Percentiles rank a stretch among this genome's conserved stretches.
Evolutionary conservation across 352 stramenopile genomes (phyloP).

Genomic region (Globisporangium orthogonon): DNA sequence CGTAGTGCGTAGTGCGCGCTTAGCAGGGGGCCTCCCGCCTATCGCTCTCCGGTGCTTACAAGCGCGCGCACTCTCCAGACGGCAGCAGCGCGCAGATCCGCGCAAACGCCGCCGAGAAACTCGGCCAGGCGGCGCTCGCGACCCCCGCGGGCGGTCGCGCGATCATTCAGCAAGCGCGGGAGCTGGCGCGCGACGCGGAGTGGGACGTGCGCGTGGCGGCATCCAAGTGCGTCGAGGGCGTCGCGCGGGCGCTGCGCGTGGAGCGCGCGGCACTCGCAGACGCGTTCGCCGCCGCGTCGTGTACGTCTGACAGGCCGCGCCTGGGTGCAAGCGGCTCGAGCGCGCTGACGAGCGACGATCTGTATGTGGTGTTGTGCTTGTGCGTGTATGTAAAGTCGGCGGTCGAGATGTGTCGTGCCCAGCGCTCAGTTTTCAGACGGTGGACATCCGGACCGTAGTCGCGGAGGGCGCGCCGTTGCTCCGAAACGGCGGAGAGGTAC

Average conservation of each 20-base stretch:
- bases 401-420: slow-evolving; percentile 25
- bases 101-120: slow-evolving; percentile 58
- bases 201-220: slow-evolving; percentile 76
- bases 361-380: background rate
- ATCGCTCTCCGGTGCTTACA: background rate
- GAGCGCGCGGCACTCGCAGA: slow-evolving; percentile 20
- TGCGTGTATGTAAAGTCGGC: slow-evolving; percentile 25
- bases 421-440: slow-evolving; percentile 44
- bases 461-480: slow-evolving; percentile 55
- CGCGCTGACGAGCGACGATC: background rate
- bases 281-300: slow-evolving; percentile 35
- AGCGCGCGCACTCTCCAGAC: slow-evolving; percentile 22
- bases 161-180: slow-evolving; percentile 28
- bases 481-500: slow-evolving; percentile 68
- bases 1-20: background rate
- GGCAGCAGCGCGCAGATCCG: slow-evolving; percentile 65
- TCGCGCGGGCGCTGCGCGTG: slow-evolving; percentile 34
- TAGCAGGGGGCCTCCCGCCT: too few species aligned
- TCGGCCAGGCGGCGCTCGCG: slow-evolving; percentile 52
- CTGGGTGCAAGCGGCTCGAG: background rate
- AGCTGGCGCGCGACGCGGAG: slow-evolving; percentile 35
- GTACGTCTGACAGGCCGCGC: slow-evolving; percentile 20
- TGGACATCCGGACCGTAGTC: slow-evolving; percentile 55
- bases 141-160: slow-evolving; percentile 36
- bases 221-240: slow-evolving; percentile 50